phyloP scores from a whole-genome alignment of 176 grass and related monocot species.

The Oryza australiensis region DNA sequence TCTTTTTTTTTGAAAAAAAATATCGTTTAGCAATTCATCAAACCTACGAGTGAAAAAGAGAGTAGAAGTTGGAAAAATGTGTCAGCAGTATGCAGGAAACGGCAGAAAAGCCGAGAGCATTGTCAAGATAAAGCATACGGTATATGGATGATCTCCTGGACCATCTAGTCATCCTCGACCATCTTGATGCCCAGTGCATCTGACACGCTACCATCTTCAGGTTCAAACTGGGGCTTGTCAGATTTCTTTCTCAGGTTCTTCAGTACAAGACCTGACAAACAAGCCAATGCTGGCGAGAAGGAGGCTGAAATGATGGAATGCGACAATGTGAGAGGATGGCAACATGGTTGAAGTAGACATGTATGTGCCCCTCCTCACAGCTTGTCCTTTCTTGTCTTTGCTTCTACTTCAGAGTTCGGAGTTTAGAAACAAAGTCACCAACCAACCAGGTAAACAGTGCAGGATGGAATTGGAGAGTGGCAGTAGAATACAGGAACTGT shows the following conservation, averaged over 20 bases:
- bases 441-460: neutral
- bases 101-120: no score
- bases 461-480: neutral
- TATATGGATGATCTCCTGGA: neutral
- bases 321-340: slow-evolving; percentile 17
- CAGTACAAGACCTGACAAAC: neutral
- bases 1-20: no score
- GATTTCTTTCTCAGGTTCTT: slow-evolving; percentile 48
- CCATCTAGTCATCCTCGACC: slow-evolving; percentile 39
- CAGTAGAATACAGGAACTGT: slow-evolving; percentile 35
- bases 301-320: no score
- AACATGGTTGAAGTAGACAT: slow-evolving; percentile 37
- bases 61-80: no score
- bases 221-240: neutral
- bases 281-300: no score
- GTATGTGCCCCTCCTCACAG: neutral
- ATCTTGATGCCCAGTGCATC: slow-evolving; percentile 57
- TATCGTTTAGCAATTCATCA: no score
- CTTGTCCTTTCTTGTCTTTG: slow-evolving; percentile 39
- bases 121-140: neutral
- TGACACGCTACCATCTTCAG: slow-evolving; percentile 27
- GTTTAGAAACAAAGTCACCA: no score
- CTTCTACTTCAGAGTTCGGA: slow-evolving; percentile 49
- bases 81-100: no score
- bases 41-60: no score